A percentile compares a stretch with the other conserved stretches of the same genome.
phyloP scores from a whole-genome alignment of 169 alveolate genomes.

The Eimeria necatrix region DNA sequence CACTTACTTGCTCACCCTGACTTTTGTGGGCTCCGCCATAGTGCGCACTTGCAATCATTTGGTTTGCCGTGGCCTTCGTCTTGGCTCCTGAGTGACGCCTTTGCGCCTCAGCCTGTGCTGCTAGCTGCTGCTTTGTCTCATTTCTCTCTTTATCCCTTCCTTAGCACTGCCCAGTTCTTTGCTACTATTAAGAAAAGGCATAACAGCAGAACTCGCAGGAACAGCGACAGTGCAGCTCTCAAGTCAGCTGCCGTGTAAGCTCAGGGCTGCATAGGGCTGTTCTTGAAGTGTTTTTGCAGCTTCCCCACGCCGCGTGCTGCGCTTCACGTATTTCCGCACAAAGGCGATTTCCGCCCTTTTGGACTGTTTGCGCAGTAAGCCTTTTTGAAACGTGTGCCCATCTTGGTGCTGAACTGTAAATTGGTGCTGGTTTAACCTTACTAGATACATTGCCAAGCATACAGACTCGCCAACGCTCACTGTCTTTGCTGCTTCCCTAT shows the following conservation, averaged over 20 bases:
- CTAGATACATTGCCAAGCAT: not conserved
- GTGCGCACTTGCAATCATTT: too few species aligned
- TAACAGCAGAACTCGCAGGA: not conserved
- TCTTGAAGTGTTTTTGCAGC: constrained; percentile 21
- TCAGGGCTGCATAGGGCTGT: not conserved
- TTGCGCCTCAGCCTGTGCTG: too few species aligned
- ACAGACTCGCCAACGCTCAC: not conserved
- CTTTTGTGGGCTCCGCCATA: too few species aligned
- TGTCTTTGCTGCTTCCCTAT: not conserved
- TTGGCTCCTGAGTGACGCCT: too few species aligned
- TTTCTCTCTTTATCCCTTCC: not conserved
- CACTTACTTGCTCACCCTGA: too few species aligned
- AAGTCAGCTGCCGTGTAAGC: not conserved
- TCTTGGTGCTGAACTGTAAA: too few species aligned
- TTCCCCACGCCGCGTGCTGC: constrained; percentile 72
- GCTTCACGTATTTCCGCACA: constrained; percentile 70
- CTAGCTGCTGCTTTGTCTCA: too few species aligned
- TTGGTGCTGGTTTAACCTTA: not conserved
- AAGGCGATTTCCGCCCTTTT: constrained; percentile 53
- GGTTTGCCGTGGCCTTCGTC: too few species aligned
- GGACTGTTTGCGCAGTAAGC: constrained; percentile 55
- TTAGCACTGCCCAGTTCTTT: not conserved
- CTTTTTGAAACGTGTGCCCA: too few species aligned
- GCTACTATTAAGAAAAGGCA: not conserved
- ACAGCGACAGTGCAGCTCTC: not conserved